Evolutionary conservation across 352 stramenopile species (phyloP).

Genomic region (Globisporangium barbulae): DNA sequence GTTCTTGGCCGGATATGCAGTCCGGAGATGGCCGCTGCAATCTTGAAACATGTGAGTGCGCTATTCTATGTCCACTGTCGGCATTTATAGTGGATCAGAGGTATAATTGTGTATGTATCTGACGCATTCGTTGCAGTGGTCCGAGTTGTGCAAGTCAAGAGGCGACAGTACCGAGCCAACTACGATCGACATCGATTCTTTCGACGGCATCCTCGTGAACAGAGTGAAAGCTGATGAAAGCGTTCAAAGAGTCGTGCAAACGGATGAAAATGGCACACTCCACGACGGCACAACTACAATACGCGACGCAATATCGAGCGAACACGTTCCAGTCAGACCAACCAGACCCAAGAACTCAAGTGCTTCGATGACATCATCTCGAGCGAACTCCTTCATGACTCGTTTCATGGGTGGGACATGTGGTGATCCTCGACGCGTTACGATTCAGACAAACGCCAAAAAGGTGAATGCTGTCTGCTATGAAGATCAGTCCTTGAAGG

Average conservation of each 20-base stretch:
- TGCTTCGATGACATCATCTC: slow-evolving; percentile 18
- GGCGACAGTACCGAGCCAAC: slow-evolving; percentile 13
- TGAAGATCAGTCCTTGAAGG: not conserved
- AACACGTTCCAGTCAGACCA: slow-evolving; percentile 12
- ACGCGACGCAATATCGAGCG: not conserved
- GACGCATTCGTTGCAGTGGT: slow-evolving; percentile 29
- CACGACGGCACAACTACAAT: not conserved
- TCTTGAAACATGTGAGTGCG: slow-evolving; percentile 41
- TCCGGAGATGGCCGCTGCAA: slow-evolving; percentile 30
- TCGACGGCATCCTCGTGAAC: slow-evolving; percentile 45
- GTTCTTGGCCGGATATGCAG: slow-evolving; percentile 33
- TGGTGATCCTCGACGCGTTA: not conserved
- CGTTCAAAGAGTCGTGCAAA: not conserved
- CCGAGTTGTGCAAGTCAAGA: slow-evolving; percentile 29
- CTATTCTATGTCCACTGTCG: not conserved
- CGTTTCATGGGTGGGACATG: slow-evolving; percentile 18
- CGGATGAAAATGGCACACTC: not conserved
- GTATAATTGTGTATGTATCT: not conserved
- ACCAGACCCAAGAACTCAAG: slow-evolving; percentile 30
- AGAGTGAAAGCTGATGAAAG: not conserved
- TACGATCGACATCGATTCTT: slow-evolving; percentile 55
- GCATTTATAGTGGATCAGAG: too few relatives aligned
- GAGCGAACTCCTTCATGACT: slow-evolving; percentile 8
- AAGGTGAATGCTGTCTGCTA: not conserved
- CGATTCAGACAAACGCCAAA: too few relatives aligned